Conservation (phyloP, 371 early-diverging fungal species). For the Haplosporangium sp. region DNA sequence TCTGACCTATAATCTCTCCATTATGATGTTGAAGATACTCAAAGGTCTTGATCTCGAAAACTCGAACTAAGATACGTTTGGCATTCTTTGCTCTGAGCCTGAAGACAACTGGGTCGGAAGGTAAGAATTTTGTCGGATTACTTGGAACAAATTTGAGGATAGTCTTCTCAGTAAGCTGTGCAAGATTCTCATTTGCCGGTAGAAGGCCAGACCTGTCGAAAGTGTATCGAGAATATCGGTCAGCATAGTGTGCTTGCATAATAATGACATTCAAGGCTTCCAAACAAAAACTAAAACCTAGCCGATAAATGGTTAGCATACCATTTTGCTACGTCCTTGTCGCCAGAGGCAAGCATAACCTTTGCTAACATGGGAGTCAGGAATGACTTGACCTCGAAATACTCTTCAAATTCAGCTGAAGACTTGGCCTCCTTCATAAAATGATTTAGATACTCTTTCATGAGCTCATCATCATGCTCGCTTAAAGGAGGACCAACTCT, state of each 20-base stretch:
- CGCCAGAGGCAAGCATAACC: conserved; percentile 38
- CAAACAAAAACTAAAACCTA: neutral
- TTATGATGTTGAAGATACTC: conserved; percentile 45
- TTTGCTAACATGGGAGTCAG: conserved; percentile 28
- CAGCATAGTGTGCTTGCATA: neutral
- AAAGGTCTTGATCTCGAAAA: conserved; percentile 54
- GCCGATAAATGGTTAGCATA: conserved; percentile 3
- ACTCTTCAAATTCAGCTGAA: conserved; percentile 30
- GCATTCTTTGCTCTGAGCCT: conserved; percentile 46
- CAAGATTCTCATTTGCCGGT: conserved; percentile 15
- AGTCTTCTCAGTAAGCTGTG: conserved; percentile 28
- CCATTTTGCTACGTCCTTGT: conserved; percentile 36
- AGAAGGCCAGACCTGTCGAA: conserved; percentile 21
- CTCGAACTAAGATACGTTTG: conserved; percentile 36
- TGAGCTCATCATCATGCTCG: conserved; percentile 15
- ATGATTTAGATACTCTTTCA: conserved; percentile 28
- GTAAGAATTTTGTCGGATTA: conserved; percentile 33
- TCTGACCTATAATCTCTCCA: conserved; percentile 15
- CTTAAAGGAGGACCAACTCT: conserved; percentile 17
- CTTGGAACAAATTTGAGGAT: conserved; percentile 32
- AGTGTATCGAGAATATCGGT: neutral
- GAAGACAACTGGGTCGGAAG: conserved; percentile 40
- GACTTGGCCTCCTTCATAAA: conserved; percentile 38
- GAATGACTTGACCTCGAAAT: conserved; percentile 30
- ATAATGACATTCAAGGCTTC: neutral